phyloP scores from a whole-genome alignment of 148 eudicot species.

The Rhododendron molle region DNA sequence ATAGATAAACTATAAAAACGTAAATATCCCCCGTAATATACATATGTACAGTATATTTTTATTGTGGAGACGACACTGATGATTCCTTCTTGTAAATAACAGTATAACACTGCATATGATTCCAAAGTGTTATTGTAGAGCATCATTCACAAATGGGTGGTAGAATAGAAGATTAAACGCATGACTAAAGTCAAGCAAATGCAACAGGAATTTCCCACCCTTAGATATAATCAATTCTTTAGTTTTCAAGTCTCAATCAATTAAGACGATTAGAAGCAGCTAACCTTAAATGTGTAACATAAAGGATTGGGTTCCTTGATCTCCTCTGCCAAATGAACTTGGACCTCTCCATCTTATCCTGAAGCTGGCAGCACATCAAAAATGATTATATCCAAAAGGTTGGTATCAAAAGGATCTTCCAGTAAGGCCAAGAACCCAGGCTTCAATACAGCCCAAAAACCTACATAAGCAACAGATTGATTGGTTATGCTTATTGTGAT shows the following conservation, averaged over 20 bases:
- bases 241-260: neutral
- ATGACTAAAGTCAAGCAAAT: neutral
- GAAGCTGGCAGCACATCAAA: slow-evolving; percentile 83
- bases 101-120: neutral
- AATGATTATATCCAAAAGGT: slow-evolving; percentile 75
- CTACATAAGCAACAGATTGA: slow-evolving; percentile 29
- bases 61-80: neutral
- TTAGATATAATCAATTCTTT: neutral
- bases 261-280: slow-evolving; percentile 10
- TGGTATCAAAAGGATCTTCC: slow-evolving; percentile 78
- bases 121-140: neutral
- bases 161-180: neutral
- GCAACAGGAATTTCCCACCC: neutral
- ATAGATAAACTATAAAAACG: neutral
- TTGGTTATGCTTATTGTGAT: neutral
- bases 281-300: slow-evolving; percentile 85
- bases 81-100: neutral
- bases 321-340: slow-evolving; percentile 79
- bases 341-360: slow-evolving; percentile 60
- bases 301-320: slow-evolving; percentile 79
- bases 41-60: neutral
- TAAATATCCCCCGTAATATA: neutral
- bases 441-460: slow-evolving; percentile 91
- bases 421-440: slow-evolving; percentile 96
- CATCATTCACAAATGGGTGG: neutral